Evolutionary conservation across 2,329 filamentous ascomycete species (phyloP).

Genomic region (Penicillium sp.): DNA sequence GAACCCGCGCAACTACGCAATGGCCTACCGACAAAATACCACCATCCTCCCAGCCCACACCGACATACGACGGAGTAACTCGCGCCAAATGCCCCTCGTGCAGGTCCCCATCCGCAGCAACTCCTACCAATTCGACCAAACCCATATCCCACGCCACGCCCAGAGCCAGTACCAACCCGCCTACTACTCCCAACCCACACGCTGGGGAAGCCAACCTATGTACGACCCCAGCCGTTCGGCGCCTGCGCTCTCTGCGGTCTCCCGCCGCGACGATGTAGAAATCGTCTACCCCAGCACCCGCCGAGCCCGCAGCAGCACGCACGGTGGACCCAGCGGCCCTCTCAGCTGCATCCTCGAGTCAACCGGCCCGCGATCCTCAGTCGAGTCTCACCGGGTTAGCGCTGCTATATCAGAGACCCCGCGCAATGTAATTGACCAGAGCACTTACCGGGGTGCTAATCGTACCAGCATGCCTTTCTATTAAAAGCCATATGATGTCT

Average conservation of each 20-base stretch:
- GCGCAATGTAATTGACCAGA: conserved; percentile 18
- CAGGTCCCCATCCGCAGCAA: conserved; percentile 15
- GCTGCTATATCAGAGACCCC: conserved; percentile 5
- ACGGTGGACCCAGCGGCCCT: conserved; percentile 21
- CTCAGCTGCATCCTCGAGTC: conserved; percentile 34
- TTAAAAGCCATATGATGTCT: conserved; percentile 2
- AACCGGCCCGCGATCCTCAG: conserved; percentile 17
- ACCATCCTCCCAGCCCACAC: conserved; percentile 5
- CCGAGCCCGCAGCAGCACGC: conserved; percentile 33
- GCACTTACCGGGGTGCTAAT: conserved; percentile 30
- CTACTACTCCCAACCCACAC: conserved; percentile 14
- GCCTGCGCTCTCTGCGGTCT: conserved; percentile 11
- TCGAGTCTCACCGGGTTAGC: conserved; percentile 21
- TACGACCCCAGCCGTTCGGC: conserved; percentile 21
- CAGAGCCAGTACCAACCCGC: conserved; percentile 28
- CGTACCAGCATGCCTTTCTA: conserved; percentile 28
- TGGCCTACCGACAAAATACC: conserved; percentile 10
- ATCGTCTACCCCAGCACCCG: conserved; percentile 35
- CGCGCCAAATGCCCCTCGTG: conserved; percentile 4
- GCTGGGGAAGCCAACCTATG: conserved; percentile 21
- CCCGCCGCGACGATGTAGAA: conserved; percentile 32
- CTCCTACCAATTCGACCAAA: conserved; percentile 28
- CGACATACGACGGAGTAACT: conserved; percentile 8
- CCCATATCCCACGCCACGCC: conserved; percentile 24
- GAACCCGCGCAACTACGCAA: conserved; percentile 18